These are phyloP conservation scores for Aspergillus unguis DNA, from an alignment of 2,329 filamentous ascomycete genomes.

Conservation along the genomic window DNA sequence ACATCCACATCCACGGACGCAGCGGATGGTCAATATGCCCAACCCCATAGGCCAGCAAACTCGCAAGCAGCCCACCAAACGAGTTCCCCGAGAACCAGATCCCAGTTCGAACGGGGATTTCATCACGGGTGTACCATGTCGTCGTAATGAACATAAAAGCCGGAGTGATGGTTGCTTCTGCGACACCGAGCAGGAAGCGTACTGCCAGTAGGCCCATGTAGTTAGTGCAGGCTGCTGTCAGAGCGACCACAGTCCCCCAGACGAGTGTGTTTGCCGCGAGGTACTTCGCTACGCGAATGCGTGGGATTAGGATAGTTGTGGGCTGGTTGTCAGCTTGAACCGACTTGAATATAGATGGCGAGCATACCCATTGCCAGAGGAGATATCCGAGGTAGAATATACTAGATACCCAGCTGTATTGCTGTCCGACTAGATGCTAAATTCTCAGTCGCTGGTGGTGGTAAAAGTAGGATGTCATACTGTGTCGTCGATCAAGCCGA, in stretches of 20 bases:
- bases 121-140: slow-evolving; percentile 57
- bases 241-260: slow-evolving; percentile 51
- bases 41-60: slow-evolving; percentile 49
- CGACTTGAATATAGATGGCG: slow-evolving; percentile 19
- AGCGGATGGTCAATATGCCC: slow-evolving; percentile 51
- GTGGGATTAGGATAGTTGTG: slow-evolving; percentile 41
- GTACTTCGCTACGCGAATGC: slow-evolving; percentile 50
- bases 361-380: slow-evolving; percentile 43
- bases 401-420: slow-evolving; percentile 57
- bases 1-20: slow-evolving; percentile 58
- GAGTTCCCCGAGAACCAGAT: slow-evolving; percentile 50
- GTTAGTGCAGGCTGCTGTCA: slow-evolving; percentile 47
- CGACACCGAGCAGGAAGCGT: slow-evolving; percentile 54
- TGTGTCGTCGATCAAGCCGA: slow-evolving; percentile 51
- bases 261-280: slow-evolving; percentile 44
- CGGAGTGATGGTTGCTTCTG: slow-evolving; percentile 55
- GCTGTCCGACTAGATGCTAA: slow-evolving; percentile 49
- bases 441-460: slow-evolving; percentile 28
- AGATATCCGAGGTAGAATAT: slow-evolving; percentile 58
- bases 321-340: slow-evolving; percentile 22
- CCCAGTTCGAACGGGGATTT: slow-evolving; percentile 54
- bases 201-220: slow-evolving; percentile 51
- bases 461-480: slow-evolving; percentile 10
- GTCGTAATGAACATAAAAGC: slow-evolving; percentile 56
- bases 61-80: slow-evolving; percentile 20